A percentile compares a stretch with the other conserved stretches of the same genome.
phyloP scores from a whole-genome alignment of 192 early-diverging fungal genomes.

The Kappamyces sp. region DNA sequence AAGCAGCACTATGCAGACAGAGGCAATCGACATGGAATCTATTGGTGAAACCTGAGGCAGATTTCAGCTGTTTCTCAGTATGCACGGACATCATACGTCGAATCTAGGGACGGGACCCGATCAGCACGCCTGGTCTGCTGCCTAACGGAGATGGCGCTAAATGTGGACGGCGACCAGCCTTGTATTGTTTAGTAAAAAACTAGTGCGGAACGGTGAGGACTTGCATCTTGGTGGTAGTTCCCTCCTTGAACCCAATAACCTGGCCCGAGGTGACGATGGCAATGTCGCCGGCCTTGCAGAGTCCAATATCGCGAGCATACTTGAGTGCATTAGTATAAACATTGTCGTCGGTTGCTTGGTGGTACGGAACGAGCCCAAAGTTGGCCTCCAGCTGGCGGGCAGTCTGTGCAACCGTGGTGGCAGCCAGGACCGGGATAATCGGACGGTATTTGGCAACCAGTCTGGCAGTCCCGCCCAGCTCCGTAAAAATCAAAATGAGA shows the following conservation, averaged over 20 bases:
- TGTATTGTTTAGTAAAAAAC: not conserved
- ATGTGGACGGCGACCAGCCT: not conserved
- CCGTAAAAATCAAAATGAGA: constrained; percentile 48
- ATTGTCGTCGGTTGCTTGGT: constrained; percentile 26
- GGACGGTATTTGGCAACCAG: constrained; percentile 56
- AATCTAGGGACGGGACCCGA: no score
- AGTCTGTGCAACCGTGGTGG: constrained; percentile 43
- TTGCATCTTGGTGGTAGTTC: constrained; percentile 50
- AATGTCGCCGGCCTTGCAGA: constrained; percentile 49
- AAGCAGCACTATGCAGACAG: no score
- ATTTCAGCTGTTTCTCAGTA: no score
- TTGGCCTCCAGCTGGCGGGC: constrained; percentile 43
- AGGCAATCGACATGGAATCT: no score
- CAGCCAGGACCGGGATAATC: constrained; percentile 47
- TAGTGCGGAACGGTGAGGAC: constrained; percentile 30
- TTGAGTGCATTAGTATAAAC: constrained; percentile 35
- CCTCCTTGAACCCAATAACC: constrained; percentile 42
- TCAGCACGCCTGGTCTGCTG: no score
- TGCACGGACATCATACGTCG: no score
- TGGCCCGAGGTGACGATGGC: constrained; percentile 53
- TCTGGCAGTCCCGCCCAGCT: constrained; percentile 46
- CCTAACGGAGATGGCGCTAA: no score
- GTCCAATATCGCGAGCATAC: constrained; percentile 46
- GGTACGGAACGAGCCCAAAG: constrained; percentile 52
- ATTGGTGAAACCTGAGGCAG: no score